A percentile compares a stretch with the other conserved stretches of the same genome.
Evolutionary conservation across 1,284 basidiomycete species (phyloP).

Genomic region (Meripilus lineatus): DNA sequence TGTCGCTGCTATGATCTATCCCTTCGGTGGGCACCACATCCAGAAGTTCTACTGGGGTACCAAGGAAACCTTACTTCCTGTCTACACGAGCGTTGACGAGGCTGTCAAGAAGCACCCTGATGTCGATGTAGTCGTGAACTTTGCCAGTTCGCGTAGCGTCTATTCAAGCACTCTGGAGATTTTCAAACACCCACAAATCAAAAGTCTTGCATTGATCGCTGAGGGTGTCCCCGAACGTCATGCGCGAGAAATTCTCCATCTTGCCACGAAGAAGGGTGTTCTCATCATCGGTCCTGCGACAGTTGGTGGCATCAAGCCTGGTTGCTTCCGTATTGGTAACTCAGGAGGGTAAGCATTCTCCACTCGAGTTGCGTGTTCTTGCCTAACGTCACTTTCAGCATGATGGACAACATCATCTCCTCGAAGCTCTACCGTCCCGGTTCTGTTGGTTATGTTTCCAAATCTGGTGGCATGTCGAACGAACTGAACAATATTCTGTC

Average conservation of each 20-base stretch:
- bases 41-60: slow-evolving; percentile 99
- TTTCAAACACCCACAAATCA: slow-evolving; percentile 65
- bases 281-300: slow-evolving; percentile 98
- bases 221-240: slow-evolving; percentile 99
- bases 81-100: slow-evolving; percentile 92
- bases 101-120: slow-evolving; percentile 95
- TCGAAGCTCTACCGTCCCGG: slow-evolving; percentile 99
- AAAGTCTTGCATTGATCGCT: slow-evolving; percentile 91
- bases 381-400: slow-evolving; percentile 41
- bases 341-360: slow-evolving; percentile 74
- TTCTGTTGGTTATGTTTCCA: slow-evolving; percentile 98
- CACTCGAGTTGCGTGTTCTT: slow-evolving; percentile 4
- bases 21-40: slow-evolving; percentile 99
- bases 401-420: slow-evolving; percentile 99
- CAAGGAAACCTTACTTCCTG: slow-evolving; percentile 96
- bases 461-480: slow-evolving; percentile 99
- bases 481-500: slow-evolving; percentile 99
- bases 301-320: slow-evolving; percentile 99
- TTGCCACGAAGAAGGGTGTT: slow-evolving; percentile 82
- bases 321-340: slow-evolving; percentile 99
- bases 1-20: slow-evolving; percentile 99
- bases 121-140: slow-evolving; percentile 98
- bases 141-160: slow-evolving; percentile 92
- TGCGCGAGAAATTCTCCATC: slow-evolving; percentile 92
- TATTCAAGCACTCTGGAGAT: slow-evolving; percentile 95